Evolutionary conservation across 257 asterid species (phyloP).

Genomic region (Solanum sitiens): DNA sequence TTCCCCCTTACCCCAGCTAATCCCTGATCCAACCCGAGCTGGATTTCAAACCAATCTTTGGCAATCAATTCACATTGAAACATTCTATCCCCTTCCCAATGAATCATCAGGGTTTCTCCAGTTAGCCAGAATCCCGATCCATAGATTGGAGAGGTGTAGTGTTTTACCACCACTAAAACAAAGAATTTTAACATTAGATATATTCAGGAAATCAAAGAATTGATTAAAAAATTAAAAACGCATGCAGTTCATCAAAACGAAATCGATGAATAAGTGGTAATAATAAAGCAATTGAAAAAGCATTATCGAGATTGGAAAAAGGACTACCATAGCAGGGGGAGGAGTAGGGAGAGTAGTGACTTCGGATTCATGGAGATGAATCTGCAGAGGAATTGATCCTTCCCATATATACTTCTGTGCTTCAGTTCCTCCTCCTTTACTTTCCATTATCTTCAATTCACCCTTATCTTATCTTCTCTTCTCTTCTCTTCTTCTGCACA

Average conservation of each 20-base stretch:
- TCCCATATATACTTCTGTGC: conserved; percentile 77
- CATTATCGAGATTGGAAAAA: not conserved
- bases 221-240: not conserved
- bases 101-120: not conserved
- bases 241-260: not conserved
- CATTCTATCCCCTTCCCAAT: not conserved
- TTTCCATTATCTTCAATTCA: conserved; percentile 3
- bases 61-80: not conserved
- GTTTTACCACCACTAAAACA: not conserved
- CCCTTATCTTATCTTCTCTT: not conserved
- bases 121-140: not conserved
- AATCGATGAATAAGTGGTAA: not conserved
- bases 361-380: conserved; percentile 95
- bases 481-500: not conserved
- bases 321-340: conserved; percentile 69
- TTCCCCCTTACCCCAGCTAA: not conserved
- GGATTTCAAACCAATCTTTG: not conserved
- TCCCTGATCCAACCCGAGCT: not conserved
- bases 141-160: not conserved
- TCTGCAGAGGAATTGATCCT: conserved; percentile 93
- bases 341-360: conserved; percentile 93
- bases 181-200: not conserved
- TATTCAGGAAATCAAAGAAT: not conserved
- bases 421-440: conserved; percentile 31
- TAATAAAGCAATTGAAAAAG: not conserved